Evolutionary conservation across 768 basidiomycete genomes (phyloP).

Genomic region (Auricularia heimuer): DNA sequence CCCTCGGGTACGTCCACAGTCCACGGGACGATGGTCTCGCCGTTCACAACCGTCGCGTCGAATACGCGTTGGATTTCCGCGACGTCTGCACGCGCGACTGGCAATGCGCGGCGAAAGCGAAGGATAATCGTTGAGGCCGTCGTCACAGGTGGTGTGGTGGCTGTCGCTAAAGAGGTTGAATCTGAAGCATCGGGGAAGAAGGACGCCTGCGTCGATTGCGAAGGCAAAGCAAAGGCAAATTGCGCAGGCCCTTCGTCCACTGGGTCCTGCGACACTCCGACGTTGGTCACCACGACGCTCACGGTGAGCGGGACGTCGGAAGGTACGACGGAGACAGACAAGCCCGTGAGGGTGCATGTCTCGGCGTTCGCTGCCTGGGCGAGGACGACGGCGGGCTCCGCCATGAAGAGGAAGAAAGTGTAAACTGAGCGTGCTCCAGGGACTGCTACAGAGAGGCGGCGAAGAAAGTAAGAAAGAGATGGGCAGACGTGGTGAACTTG

Average conservation of each 20-base stretch:
- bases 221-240: neutral
- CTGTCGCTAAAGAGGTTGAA: neutral
- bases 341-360: neutral
- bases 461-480: no score
- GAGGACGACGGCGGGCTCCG: neutral
- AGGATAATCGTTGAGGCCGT: no score
- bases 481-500: no score
- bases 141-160: no score
- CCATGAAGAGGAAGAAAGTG: neutral
- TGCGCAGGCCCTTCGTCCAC: neutral
- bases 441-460: no score
- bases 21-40: neutral
- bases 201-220: neutral
- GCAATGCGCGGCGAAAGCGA: no score
- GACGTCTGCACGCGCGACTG: neutral
- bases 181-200: neutral
- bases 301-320: neutral
- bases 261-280: neutral
- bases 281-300: neutral
- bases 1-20: neutral
- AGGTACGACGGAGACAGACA: neutral
- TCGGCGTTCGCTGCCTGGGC: neutral
- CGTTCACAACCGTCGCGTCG: neutral
- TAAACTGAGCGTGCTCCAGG: no score
- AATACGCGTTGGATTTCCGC: neutral